Evolutionary conservation across 1,284 basidiomycete species (phyloP).

Genomic region (Pseudozyma sp.): DNA sequence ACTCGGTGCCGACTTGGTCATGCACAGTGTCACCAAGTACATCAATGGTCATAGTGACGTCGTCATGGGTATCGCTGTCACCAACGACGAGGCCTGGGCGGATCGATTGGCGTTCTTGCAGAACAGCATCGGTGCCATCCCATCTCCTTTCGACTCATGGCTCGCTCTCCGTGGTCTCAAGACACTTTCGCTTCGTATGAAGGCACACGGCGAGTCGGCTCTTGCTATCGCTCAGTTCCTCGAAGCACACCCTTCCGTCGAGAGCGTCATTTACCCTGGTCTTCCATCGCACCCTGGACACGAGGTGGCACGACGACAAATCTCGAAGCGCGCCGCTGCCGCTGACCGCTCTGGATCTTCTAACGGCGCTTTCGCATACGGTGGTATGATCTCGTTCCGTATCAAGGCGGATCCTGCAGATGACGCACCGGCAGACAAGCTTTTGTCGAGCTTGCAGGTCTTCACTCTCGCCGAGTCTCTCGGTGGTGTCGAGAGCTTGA

Average conservation of each 20-base stretch:
- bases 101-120: conserved; percentile 79
- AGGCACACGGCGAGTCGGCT: conserved; percentile 86
- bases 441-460: conserved; percentile 78
- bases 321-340: conserved; percentile 54
- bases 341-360: conserved; percentile 9
- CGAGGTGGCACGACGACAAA: conserved; percentile 54
- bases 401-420: conserved; percentile 56
- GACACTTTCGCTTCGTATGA: conserved; percentile 77
- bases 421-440: conserved; percentile 74
- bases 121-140: conserved; percentile 88
- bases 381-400: conserved; percentile 72
- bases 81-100: conserved; percentile 55
- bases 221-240: conserved; percentile 80
- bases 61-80: conserved; percentile 62
- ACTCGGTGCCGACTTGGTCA: conserved; percentile 84
- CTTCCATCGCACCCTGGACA: conserved; percentile 60
- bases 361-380: conserved; percentile 59
- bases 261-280: conserved; percentile 88
- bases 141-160: conserved; percentile 90
- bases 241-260: conserved; percentile 73
- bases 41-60: conserved; percentile 89
- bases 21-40: conserved; percentile 81
- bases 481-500: conserved; percentile 90
- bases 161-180: conserved; percentile 90
- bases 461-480: conserved; percentile 90